A percentile compares a stretch with the other conserved stretches of the same genome.
Evolutionary conservation across 2,329 filamentous ascomycete species (phyloP).

Genomic region (Torrubiella hemipterigena): DNA sequence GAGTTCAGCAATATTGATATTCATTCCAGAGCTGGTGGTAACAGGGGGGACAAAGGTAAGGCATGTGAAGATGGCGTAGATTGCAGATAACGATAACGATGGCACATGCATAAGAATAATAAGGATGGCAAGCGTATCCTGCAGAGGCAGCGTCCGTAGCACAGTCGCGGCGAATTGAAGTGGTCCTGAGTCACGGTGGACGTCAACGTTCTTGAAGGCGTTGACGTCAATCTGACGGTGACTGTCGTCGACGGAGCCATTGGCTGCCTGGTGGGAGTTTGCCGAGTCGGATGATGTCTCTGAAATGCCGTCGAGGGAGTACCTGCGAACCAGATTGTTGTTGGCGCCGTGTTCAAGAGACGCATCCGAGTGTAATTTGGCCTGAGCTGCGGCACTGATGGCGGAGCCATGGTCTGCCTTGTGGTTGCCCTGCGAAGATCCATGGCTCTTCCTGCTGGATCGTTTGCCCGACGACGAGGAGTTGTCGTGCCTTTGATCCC

Average conservation of each 20-base stretch:
- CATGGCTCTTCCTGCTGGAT: too few relatives aligned
- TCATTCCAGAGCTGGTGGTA: constrained; percentile 65
- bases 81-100: constrained; percentile 73
- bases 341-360: constrained; percentile 1
- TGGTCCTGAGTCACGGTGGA: constrained; percentile 60
- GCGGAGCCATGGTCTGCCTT: constrained; percentile 9
- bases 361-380: constrained; percentile 4
- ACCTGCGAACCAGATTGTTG: constrained; percentile 1
- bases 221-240: constrained; percentile 61
- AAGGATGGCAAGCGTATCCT: constrained; percentile 91
- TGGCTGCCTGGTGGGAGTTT: constrained; percentile 19
- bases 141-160: constrained; percentile 76
- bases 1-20: constrained; percentile 77
- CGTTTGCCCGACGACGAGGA: not conserved
- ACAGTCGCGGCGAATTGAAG: constrained; percentile 75
- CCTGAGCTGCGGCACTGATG: constrained; percentile 16
- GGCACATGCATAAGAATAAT: constrained; percentile 91
- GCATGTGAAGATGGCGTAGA: constrained; percentile 86
- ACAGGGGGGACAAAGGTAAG: constrained; percentile 84
- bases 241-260: constrained; percentile 29
- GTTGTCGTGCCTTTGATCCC: not conserved
- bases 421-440: not conserved
- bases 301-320: constrained; percentile 8
- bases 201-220: constrained; percentile 52
- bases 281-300: constrained; percentile 20